Evolutionary conservation across 805 yeast species (phyloP).

Genomic region (Candida odintsovae): DNA sequence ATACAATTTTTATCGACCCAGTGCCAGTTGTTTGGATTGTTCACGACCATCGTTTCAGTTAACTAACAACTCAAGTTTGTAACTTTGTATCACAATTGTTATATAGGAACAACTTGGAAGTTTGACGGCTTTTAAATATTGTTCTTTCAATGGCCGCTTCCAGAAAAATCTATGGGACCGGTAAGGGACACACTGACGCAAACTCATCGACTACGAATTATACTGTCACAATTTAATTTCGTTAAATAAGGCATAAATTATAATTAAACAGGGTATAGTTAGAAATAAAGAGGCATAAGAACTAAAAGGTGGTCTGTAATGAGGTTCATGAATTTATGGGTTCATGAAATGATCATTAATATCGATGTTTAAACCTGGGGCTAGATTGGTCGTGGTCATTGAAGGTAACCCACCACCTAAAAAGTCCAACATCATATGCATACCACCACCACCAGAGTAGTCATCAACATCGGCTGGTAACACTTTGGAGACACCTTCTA

Average conservation of each 20-base stretch:
- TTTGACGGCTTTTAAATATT: neutral
- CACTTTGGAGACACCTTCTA: slow-evolving; percentile 86
- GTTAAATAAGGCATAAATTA: neutral
- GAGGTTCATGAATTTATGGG: slow-evolving; percentile 7
- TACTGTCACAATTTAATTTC: no score
- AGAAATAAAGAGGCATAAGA: neutral
- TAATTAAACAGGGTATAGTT: neutral
- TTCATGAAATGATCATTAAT: slow-evolving; percentile 25
- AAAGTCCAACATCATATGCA: slow-evolving; percentile 88
- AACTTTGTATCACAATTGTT: no score
- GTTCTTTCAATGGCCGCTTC: neutral
- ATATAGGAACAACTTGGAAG: neutral
- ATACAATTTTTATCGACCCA: slow-evolving; percentile 98
- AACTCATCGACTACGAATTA: no score
- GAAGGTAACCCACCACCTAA: slow-evolving; percentile 62
- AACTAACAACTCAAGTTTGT: no score
- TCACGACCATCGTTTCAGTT: slow-evolving; percentile 68
- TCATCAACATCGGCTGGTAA: slow-evolving; percentile 90
- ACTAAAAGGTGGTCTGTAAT: neutral
- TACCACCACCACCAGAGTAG: slow-evolving; percentile 85
- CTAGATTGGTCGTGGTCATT: slow-evolving; percentile 37
- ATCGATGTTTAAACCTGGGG: slow-evolving; percentile 23
- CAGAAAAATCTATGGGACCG: slow-evolving; percentile 2
- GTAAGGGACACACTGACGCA: neutral
- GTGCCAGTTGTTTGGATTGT: slow-evolving; percentile 99